Conservation (phyloP, 192 early-diverging fungal species). For the Haplosporangium gracile region DNA sequence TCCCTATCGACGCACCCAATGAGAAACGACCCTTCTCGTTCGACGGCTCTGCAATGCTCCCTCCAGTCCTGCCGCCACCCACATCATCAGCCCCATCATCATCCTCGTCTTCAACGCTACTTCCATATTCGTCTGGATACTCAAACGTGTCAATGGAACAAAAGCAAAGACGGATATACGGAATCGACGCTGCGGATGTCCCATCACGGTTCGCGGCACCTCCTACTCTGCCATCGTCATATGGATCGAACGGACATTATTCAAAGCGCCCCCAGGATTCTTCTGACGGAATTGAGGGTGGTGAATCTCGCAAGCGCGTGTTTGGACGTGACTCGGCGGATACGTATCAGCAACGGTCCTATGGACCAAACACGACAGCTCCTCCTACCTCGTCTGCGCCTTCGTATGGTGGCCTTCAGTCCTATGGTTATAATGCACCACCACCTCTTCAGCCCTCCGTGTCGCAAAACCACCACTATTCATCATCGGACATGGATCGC, state of each 20-base stretch:
- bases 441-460: slow-evolving; percentile 17
- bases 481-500: slow-evolving; percentile 7
- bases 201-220: slow-evolving; percentile 25
- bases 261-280: slow-evolving; percentile 32
- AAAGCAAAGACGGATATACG: slow-evolving; percentile 35
- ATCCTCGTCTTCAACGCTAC: neutral
- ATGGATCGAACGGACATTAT: slow-evolving; percentile 30
- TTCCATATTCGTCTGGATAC: slow-evolving; percentile 21
- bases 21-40: slow-evolving; percentile 24
- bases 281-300: slow-evolving; percentile 22
- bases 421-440: slow-evolving; percentile 27
- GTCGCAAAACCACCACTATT: slow-evolving; percentile 16
- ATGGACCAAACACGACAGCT: slow-evolving; percentile 16
- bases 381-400: neutral
- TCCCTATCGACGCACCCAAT: slow-evolving; percentile 38
- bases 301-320: slow-evolving; percentile 15
- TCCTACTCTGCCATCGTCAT: slow-evolving; percentile 29
- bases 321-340: slow-evolving; percentile 18
- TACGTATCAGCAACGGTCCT: neutral
- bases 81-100: neutral
- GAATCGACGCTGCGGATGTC: slow-evolving; percentile 48
- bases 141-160: slow-evolving; percentile 12
- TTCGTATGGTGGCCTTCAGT: slow-evolving; percentile 18
- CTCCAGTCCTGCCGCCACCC: slow-evolving; percentile 16
- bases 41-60: slow-evolving; percentile 16